These are phyloP conservation scores for Metschnikowia cerradonensis DNA, from an alignment of 805 yeast genomes.

Conservation along the genomic window DNA sequence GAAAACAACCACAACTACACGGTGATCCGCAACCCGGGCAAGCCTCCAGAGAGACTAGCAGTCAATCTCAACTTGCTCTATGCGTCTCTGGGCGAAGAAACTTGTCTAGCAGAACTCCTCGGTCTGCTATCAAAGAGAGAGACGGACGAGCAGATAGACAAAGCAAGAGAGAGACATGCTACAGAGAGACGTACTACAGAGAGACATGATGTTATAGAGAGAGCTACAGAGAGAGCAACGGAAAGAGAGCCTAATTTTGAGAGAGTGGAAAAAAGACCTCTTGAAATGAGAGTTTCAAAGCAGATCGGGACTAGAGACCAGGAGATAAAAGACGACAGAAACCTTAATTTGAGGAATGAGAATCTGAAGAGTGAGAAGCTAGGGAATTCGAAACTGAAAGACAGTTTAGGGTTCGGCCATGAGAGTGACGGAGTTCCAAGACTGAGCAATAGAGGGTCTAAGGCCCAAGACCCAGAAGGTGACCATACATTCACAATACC, in stretches of 20 bases:
- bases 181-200: too few relatives aligned
- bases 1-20: slow-evolving; percentile 41
- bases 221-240: not conserved
- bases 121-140: slow-evolving; percentile 18
- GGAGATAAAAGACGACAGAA: not conserved
- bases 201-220: too few relatives aligned
- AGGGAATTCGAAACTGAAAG: too few relatives aligned
- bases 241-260: not conserved
- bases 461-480: slow-evolving; percentile 6
- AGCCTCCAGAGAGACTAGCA: slow-evolving; percentile 55
- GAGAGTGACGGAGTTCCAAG: too few relatives aligned
- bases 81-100: slow-evolving; percentile 45
- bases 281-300: not conserved
- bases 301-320: too few relatives aligned
- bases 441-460: too few relatives aligned
- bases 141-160: not conserved
- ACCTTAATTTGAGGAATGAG: not conserved
- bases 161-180: too few relatives aligned
- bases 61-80: slow-evolving; percentile 58
- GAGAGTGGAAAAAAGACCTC: not conserved
- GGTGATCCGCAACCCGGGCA: slow-evolving; percentile 51
- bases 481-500: slow-evolving; percentile 41
- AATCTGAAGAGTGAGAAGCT: too few relatives aligned
- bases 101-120: slow-evolving; percentile 60
- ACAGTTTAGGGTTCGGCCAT: too few relatives aligned